Base-by-base conservation (phyloP, 1,284 basidiomycete genomes). In the Heliocybe sulcata region DNA sequence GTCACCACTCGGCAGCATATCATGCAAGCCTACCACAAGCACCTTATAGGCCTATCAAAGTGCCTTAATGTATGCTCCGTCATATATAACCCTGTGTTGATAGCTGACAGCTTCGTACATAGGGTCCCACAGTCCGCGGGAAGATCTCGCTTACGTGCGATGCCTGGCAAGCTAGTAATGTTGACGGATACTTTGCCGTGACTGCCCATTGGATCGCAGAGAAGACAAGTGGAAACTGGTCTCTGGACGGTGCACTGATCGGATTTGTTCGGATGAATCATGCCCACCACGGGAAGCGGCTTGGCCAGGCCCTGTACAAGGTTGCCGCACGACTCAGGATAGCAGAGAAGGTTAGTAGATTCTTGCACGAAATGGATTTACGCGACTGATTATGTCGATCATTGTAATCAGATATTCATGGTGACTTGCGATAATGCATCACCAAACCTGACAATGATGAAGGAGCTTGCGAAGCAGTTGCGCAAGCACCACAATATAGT, bases 191-290 rank as follows among this genome's bases (percentile, higher is more conserved):
- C 25, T 61, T 63, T 38, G 57, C 55, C 0, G 57, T 62, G 8
- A 63, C 55, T 10, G 62, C 55, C 1, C 60, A 59, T 6, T 63
- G 59, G 62, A 59, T 57, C 3, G 33, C 60, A 35, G 60, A 59
- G 26, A 8, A 20, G 11, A n/a, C 19, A 3, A 31, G 16, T 3
- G 16, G n/a, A 1, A 16, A 53, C 29, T 56, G 55, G 55, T n/a
- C 19, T 8, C 35, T 56, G 12, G 22, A 56, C 26, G 42, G 51
- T 42, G 26, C 38, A 45, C 53, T 60, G 6, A 49, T 60, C 35
- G 58, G 57, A 19, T 60, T 60, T 29, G 50, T 53, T 1, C 45
- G 33, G 10, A 45, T 60, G 35, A 58, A 58, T 31, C 12, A 51
- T 8, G 25, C 58, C 3, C 58, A 60, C 51, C 45, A 47, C 31